Conservation (phyloP, 2,329 filamentous ascomycete genomes). For the Gremmenia infestans region DNA sequence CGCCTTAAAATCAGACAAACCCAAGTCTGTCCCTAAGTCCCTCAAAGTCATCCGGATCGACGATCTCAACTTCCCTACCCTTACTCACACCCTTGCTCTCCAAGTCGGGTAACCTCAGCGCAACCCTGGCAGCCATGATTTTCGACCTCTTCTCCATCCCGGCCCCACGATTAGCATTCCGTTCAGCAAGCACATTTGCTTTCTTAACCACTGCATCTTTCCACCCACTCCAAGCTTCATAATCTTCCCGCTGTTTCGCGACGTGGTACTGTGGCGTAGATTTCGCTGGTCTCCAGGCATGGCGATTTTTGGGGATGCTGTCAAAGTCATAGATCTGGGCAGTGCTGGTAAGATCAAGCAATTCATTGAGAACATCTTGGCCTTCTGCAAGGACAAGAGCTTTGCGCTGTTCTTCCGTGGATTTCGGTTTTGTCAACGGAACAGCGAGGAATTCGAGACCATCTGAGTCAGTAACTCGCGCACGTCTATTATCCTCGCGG, state of each 20-base stretch:
- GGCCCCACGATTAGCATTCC: slow-evolving; percentile 18
- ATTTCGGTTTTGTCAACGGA: slow-evolving; percentile 45
- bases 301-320: slow-evolving; percentile 51
- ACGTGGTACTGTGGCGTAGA: slow-evolving; percentile 62
- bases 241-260: slow-evolving; percentile 60
- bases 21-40: slow-evolving; percentile 27
- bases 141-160: slow-evolving; percentile 17
- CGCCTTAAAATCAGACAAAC: slow-evolving; percentile 24
- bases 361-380: slow-evolving; percentile 57
- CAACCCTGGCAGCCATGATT: slow-evolving; percentile 23
- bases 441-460: slow-evolving; percentile 58
- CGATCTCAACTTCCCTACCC: slow-evolving; percentile 28
- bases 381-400: slow-evolving; percentile 55
- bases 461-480: slow-evolving; percentile 52
- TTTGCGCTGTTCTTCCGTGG: slow-evolving; percentile 44
- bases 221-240: slow-evolving; percentile 57
- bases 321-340: slow-evolving; percentile 57
- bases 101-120: slow-evolving; percentile 24
- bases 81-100: slow-evolving; percentile 21
- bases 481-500: slow-evolving; percentile 60
- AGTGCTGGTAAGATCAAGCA: slow-evolving; percentile 55
- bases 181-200: slow-evolving; percentile 37
- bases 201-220: slow-evolving; percentile 50
- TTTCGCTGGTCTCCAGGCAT: slow-evolving; percentile 61
- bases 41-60: slow-evolving; percentile 28